Evolutionary conservation across 202 grass and related monocot genomes (phyloP), one percentile per base, ranked within the genome.

Genomic region (Setaria italica): DNA sequence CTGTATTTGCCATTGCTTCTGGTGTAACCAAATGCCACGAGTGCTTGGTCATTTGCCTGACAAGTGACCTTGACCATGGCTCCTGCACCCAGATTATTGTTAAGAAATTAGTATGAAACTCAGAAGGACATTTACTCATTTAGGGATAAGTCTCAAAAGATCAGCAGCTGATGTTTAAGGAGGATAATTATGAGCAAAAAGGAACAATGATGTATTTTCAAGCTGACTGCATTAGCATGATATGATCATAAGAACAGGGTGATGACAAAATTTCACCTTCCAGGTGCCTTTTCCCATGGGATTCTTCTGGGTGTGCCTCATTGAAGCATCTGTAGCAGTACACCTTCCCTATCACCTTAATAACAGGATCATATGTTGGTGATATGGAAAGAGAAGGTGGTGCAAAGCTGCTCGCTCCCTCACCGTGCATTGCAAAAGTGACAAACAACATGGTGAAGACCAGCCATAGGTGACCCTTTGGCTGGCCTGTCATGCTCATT

Each of bases 1-100:
- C 85, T 93, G 59, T 95, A 95, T 73, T 91, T 91, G 4, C 91
- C 94, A 65, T 89, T 89, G 87, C 57, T 85, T 77, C 34, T 55
- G 11, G 94, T 95, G 68, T 89, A 88, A 67, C 94, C 88, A 32
- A 91, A 91, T 68, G 85, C 79, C 53, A 89, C 89, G 17, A 89
- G 64, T 68, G 86, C 89, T 45, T 89, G 72, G 11, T 87, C 67
- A 72, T 92, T 87, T 9, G 81, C 84, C 75, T 83, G 87, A 42
- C 94, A 95, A 77, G 94, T 95, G 59, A 95, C 89, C 87, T 95
- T 95, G 57, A 95, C 81, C 47, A 76, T 84, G 48, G 94, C 90
- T 83, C 84, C 91, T 93, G 87, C 67, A 49, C 19, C 32, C 56
- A 85, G 32, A 54, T 50, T n/a, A 70, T 51, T 20, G 80, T 76